phyloP scores from a whole-genome alignment of 768 basidiomycete species.

The Suillus lakei region DNA sequence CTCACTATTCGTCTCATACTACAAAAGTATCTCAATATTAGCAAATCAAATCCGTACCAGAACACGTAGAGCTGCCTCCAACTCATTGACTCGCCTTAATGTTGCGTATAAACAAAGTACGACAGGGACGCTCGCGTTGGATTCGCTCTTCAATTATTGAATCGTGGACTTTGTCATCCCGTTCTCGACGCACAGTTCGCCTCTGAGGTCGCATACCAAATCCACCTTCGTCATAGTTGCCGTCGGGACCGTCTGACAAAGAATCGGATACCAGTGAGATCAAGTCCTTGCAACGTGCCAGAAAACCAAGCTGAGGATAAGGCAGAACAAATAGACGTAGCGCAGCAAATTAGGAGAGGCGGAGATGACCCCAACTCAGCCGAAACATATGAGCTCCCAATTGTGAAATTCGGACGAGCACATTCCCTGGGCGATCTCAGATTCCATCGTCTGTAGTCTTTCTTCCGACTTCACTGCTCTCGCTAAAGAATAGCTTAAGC shows the following conservation, averaged over 20 bases:
- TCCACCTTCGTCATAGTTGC: slow-evolving; percentile 59
- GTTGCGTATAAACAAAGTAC: slow-evolving; percentile 96
- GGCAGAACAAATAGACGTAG: slow-evolving; percentile 50
- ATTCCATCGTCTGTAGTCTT: slow-evolving; percentile 5
- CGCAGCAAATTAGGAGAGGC: slow-evolving; percentile 32
- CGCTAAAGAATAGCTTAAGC: slow-evolving; percentile 55
- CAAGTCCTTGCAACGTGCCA: slow-evolving; percentile 52
- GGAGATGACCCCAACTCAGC: slow-evolving; percentile 10
- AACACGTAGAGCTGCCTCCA: slow-evolving; percentile 14
- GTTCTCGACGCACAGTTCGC: slow-evolving; percentile 69
- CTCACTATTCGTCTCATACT: slow-evolving; percentile 91
- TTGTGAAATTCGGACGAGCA: slow-evolving; percentile 24
- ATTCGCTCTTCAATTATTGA: slow-evolving; percentile 94
- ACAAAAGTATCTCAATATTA: slow-evolving; percentile 26
- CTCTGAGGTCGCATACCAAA: slow-evolving; percentile 44
- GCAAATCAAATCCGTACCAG: slow-evolving; percentile 11
- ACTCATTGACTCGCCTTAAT: slow-evolving; percentile 81
- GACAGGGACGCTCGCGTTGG: slow-evolving; percentile 91
- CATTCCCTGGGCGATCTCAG: slow-evolving; percentile 25
- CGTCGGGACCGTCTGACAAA: slow-evolving; percentile 68
- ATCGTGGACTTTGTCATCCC: slow-evolving; percentile 89
- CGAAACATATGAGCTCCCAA: slow-evolving; percentile 7
- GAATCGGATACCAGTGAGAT: slow-evolving; percentile 43
- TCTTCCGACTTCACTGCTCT: slow-evolving; percentile 45
- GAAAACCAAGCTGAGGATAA: slow-evolving; percentile 44